Percentiles rank a stretch among this genome's conserved stretches.
These are phyloP conservation scores for Mycena citricolor DNA, from an alignment of 1,284 basidiomycete species.

Conservation along the genomic window DNA sequence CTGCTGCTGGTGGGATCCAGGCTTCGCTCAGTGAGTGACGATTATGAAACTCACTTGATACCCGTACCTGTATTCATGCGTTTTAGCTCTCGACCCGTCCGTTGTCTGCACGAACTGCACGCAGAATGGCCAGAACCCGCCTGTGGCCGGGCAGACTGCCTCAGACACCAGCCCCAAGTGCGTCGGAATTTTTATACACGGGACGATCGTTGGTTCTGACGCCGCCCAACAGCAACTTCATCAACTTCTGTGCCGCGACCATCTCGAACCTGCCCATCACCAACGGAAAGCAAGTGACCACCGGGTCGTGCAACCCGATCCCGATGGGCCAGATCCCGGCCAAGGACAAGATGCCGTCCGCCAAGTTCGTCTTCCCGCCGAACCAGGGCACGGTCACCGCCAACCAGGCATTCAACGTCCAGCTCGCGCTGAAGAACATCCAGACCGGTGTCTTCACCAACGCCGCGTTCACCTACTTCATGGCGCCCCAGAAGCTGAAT, in stretches of 20 bases:
- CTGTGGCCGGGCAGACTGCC: slow-evolving; percentile 47
- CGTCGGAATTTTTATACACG: not conserved
- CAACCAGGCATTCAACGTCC: slow-evolving; percentile 49
- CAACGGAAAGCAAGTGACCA: slow-evolving; percentile 44
- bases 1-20: slow-evolving; percentile 12
- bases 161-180: too few relatives aligned
- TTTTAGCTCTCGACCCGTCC: not conserved
- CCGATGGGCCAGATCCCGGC: slow-evolving; percentile 56
- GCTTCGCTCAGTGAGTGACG: slow-evolving; percentile 7
- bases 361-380: slow-evolving; percentile 48
- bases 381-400: slow-evolving; percentile 45
- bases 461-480: slow-evolving; percentile 54
- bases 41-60: slow-evolving; percentile 34
- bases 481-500: slow-evolving; percentile 55
- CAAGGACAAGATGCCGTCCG: slow-evolving; percentile 48
- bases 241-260: slow-evolving; percentile 47
- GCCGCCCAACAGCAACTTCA: too few relatives aligned
- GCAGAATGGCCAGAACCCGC: slow-evolving; percentile 4
- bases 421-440: slow-evolving; percentile 42
- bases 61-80: slow-evolving; percentile 5
- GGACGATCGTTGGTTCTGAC: not conserved
- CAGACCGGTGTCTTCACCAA: slow-evolving; percentile 56
- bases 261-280: slow-evolving; percentile 39
- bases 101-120: slow-evolving; percentile 5
- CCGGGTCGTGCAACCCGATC: slow-evolving; percentile 61